Conservation (phyloP, 2,329 filamentous ascomycete genomes). For the Botrytis cinerea region DNA sequence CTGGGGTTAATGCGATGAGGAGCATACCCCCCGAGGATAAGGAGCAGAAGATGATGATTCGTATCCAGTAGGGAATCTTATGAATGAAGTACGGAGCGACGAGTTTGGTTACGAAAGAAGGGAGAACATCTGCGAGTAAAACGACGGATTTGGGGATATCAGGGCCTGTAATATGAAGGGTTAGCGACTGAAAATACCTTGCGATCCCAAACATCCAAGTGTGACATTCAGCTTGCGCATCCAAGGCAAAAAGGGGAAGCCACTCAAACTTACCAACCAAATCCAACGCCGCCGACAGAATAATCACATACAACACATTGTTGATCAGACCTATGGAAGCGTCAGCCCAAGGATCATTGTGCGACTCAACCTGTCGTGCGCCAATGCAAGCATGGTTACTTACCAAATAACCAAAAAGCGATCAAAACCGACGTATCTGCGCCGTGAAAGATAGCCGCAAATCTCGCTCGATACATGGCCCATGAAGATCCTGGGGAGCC, state of each 20-base stretch:
- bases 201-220: background rate
- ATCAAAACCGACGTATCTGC: constrained; percentile 70
- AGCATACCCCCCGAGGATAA: constrained; percentile 87
- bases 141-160: constrained; percentile 86
- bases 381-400: constrained; percentile 29
- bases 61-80: constrained; percentile 73
- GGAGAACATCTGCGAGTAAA: constrained; percentile 87
- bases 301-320: constrained; percentile 96
- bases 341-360: background rate
- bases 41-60: constrained; percentile 72
- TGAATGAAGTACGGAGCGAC: constrained; percentile 94
- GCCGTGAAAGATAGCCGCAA: constrained; percentile 64
- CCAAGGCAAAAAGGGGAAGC: background rate
- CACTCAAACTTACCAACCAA: constrained; percentile 61
- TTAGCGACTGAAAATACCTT: background rate
- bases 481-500: constrained; percentile 66
- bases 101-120: constrained; percentile 85
- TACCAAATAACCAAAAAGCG: constrained; percentile 95
- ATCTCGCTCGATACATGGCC: constrained; percentile 68
- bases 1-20: constrained; percentile 77
- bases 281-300: constrained; percentile 92
- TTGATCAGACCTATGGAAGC: constrained; percentile 75
- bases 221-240: background rate
- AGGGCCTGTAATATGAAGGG: constrained; percentile 49
- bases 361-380: background rate